These are phyloP conservation scores for Knufia fluminis DNA, from an alignment of 2,329 filamentous ascomycete genomes.

Conservation along the genomic window DNA sequence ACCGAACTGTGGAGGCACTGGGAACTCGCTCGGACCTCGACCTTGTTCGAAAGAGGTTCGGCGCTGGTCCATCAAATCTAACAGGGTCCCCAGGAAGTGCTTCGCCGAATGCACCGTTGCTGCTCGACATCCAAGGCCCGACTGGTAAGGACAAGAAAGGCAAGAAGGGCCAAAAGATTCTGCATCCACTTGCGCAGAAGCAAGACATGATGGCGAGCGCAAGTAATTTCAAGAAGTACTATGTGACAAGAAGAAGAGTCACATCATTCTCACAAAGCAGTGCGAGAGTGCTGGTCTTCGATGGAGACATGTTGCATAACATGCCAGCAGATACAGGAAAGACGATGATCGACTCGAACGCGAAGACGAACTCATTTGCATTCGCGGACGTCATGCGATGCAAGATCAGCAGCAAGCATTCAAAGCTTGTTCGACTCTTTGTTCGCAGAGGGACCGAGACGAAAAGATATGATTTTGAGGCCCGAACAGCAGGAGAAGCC, in stretches of 20 bases:
- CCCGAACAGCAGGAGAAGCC: constrained; percentile 47
- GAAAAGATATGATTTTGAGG: constrained; percentile 60
- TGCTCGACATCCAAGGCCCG: constrained; percentile 37
- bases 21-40: constrained; percentile 53
- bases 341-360: constrained; percentile 34
- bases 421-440: constrained; percentile 53
- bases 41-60: constrained; percentile 53
- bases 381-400: constrained; percentile 56
- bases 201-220: constrained; percentile 35
- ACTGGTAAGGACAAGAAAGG: constrained; percentile 30
- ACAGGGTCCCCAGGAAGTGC: constrained; percentile 52
- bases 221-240: constrained; percentile 52
- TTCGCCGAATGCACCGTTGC: constrained; percentile 55
- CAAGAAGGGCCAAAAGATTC: constrained; percentile 33
- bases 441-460: constrained; percentile 54
- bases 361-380: constrained; percentile 53
- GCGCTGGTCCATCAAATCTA: constrained; percentile 47
- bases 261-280: constrained; percentile 56
- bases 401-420: constrained; percentile 56
- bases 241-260: constrained; percentile 55
- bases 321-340: constrained; percentile 50
- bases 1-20: constrained; percentile 56
- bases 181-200: constrained; percentile 41
- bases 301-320: constrained; percentile 58
- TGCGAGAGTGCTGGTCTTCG: constrained; percentile 52